Base-by-base conservation (phyloP, 352 stramenopile species). In the Pythium brassicae region DNA sequence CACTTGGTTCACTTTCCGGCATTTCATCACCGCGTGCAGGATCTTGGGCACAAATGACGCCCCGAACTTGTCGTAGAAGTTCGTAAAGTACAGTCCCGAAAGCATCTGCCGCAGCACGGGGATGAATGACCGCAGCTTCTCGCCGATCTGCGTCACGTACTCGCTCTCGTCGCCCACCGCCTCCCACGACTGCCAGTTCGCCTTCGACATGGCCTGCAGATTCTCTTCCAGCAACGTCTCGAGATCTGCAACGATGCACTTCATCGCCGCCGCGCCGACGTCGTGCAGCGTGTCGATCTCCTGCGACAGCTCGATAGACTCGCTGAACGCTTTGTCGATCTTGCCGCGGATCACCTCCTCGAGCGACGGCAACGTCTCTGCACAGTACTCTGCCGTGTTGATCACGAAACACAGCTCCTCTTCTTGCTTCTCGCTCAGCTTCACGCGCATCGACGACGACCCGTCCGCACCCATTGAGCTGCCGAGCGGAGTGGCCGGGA, bases 311-410 rank as follows among this genome's bases (percentile, higher is more conserved):
- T 98, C 89, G 55, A 99, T 96, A 10, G 91, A 87, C 34, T 97
- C 81, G 26, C 84, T 83, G 64, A 97, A 99, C 20, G 78, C 83
- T 39, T 88, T 87, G 57, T 98, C 93, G 46, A 99, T 98, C 64
- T 98, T 98, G 62, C 87, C 80, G 4, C 87, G 83, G 62, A 99
- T 98, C 9, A 99, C 89, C 72, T 99, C 95, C 69, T 99, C 86
- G 25, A 97, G 63, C 39, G 97, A 98, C 66, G 97, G 95, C 11
- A 92, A 61, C 10, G 97, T 99, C 54, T 99, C 97, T 2, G 95
- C 95, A 57, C 96, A 99, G 69, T 99, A 99, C 69, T 99, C 96
- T 20, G 96, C 97, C 15, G 97, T 99, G 79, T 98, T 98, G 63
- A 99, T 96, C 7, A 99, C 92, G 63, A 98, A 97, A 65, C 96